phyloP scores from a whole-genome alignment of 2,329 filamentous ascomycete genomes.

The Acrodontium crateriforme region DNA sequence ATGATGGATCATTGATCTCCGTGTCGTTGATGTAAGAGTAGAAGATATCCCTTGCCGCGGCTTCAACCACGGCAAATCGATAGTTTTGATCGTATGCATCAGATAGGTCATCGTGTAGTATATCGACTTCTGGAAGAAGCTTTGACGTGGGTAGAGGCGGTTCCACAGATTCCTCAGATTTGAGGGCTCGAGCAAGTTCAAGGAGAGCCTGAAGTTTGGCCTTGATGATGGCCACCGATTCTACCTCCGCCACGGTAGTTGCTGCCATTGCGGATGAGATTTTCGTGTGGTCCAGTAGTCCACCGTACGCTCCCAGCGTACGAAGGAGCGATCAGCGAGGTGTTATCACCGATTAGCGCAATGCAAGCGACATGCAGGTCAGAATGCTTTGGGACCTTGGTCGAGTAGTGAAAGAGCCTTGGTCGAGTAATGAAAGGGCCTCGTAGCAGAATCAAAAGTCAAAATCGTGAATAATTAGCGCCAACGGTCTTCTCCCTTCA shows the following conservation, averaged over 20 bases:
- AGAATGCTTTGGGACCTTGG: too few species aligned
- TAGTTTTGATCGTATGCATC: slow-evolving; percentile 14
- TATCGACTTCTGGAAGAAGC: slow-evolving; percentile 18
- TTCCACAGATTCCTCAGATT: slow-evolving; percentile 28
- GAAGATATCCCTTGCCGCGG: slow-evolving; percentile 68
- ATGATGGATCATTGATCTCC: slow-evolving; percentile 61
- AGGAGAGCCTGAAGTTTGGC: slow-evolving; percentile 27
- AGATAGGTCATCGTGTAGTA: slow-evolving; percentile 16
- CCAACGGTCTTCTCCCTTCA: too few species aligned
- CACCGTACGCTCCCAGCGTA: too few species aligned
- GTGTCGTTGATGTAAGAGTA: slow-evolving; percentile 42
- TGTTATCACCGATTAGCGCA: too few species aligned
- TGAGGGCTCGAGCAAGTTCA: slow-evolving; percentile 26
- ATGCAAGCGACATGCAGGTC: too few species aligned
- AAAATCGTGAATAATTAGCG: too few species aligned
- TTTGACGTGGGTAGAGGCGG: slow-evolving; percentile 30
- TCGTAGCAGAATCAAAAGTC: too few species aligned
- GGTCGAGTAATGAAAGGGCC: too few species aligned
- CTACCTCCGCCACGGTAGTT: slow-evolving; percentile 13
- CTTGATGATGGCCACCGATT: slow-evolving; percentile 13
- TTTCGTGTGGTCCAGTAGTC: not conserved
- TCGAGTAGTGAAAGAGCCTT: too few species aligned
- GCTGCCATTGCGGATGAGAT: slow-evolving; percentile 12
- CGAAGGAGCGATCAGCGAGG: too few species aligned
- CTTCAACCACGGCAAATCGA: slow-evolving; percentile 57